phyloP scores from a whole-genome alignment of 164 flowering plant genomes.

The Amborella trichopoda region DNA sequence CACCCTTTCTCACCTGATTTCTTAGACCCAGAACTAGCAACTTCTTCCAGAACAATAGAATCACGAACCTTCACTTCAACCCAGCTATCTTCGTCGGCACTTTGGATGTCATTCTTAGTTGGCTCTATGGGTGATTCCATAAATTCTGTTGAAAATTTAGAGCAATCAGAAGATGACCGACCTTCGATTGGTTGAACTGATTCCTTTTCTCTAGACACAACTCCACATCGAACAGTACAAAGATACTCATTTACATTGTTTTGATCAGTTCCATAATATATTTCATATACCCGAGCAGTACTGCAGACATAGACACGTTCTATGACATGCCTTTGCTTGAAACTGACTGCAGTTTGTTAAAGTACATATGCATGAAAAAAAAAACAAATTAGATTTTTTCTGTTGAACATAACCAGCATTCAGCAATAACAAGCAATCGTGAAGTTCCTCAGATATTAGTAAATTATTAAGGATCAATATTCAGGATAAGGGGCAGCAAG shows the following conservation, averaged over 20 bases:
- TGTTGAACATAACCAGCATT: too few species aligned
- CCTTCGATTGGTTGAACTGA: conserved; percentile 14
- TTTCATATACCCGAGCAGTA: conserved; percentile 72
- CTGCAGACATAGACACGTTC: conserved; percentile 75
- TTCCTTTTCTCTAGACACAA: conserved; percentile 32
- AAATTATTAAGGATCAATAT: too few species aligned
- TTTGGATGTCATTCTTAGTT: conserved; percentile 12
- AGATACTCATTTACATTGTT: conserved; percentile 54
- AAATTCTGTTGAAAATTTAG: background rate
- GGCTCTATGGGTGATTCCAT: conserved; percentile 9
- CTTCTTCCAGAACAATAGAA: conserved; percentile 9
- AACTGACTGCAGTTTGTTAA: conserved; percentile 40
- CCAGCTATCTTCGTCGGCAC: conserved; percentile 67
- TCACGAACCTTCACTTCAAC: conserved; percentile 52
- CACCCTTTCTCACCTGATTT: background rate
- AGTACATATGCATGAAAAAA: background rate
- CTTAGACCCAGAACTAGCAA: background rate
- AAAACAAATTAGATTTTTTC: background rate
- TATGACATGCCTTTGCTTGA: conserved; percentile 45
- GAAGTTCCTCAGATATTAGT: too few species aligned
- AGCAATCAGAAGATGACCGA: too few species aligned
- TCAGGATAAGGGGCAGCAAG: too few species aligned
- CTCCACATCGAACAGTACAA: conserved; percentile 75
- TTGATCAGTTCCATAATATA: conserved; percentile 36
- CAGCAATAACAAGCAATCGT: too few species aligned